Base-by-base conservation (phyloP, 2,329 filamentous ascomycete species). In the Colletotrichum sp. region DNA sequence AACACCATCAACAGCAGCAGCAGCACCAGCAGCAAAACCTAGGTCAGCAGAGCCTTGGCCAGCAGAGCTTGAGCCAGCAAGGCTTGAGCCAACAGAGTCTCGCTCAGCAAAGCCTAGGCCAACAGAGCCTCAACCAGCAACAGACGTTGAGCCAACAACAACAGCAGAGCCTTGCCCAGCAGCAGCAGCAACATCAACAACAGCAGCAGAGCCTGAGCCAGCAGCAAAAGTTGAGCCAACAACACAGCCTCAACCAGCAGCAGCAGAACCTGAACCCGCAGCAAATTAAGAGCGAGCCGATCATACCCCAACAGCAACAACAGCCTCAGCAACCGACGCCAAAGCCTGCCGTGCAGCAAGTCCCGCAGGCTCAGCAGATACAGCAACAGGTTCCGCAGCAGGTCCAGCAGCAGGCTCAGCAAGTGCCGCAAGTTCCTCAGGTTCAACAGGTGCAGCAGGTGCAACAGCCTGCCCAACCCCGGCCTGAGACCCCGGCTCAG, bases 401-500 rank as follows among this genome's bases (percentile, higher is more conserved):
- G 56, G 74, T 74, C n/a, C 76, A 79, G 66, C 82, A 85, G 61
- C 82, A 84, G 48, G 71, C 77, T 6, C 82, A 84, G 43, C 79
- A 78, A 16, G 74, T 76, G 4, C 79, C 80, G 65, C 78, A 65
- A n/a, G 77, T 75, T 6, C 80, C 66, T 8, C 71, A 74, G 66
- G 75, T 65, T 5, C 52, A 64, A 10, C 73, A 76, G 6, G 69
- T 56, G 36, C 83, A 82, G 66, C 82, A 83, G 71, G 78, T 81
- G 7, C 83, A 85, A 60, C 84, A 85, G 39, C 80, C 83, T 18
- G 81, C 83, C 13, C 84, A 85, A 70, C 83, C 84, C 15, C 79
- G 80, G 32, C 78, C 78, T 6, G 83, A 85, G 34, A 76, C 80
- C 13, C 77, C 79, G 25, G 77, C 79, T 7, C 75, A 81, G 66